Percentiles rank a stretch among this genome's conserved stretches.
Conservation (phyloP, 1,139 yeast species). For the Saccharomycopsis hybrid region DNA sequence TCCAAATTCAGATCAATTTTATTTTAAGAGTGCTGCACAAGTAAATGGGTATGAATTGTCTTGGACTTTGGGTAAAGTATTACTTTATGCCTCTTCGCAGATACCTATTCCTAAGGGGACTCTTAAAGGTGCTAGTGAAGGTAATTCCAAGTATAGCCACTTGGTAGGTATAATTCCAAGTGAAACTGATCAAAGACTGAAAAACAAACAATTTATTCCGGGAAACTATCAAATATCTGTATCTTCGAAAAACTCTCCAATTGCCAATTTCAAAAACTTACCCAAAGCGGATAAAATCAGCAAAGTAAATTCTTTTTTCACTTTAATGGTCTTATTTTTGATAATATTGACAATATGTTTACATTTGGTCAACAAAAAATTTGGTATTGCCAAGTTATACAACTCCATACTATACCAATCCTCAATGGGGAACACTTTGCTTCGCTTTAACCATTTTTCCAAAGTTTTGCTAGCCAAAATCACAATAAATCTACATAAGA, state of each 20-base stretch:
- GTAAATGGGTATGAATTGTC: conserved; percentile 56
- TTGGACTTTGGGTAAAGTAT: conserved; percentile 61
- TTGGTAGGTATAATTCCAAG: conserved; percentile 20
- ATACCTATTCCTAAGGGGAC: conserved; percentile 29
- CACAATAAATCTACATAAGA: no score
- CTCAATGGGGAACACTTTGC: conserved; percentile 1
- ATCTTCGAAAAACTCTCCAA: background rate
- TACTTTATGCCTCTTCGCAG: conserved; percentile 53
- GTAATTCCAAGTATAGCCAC: background rate
- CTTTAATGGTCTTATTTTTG: conserved; percentile 2
- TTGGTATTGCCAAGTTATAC: conserved; percentile 8
- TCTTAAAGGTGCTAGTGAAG: conserved; percentile 19
- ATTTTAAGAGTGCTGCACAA: conserved; percentile 54
- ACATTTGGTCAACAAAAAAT: conserved; percentile 7
- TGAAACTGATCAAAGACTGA: conserved; percentile 11
- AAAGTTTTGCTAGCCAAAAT: background rate
- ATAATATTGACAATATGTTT: background rate
- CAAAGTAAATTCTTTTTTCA: conserved; percentile 14
- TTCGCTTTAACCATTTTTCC: background rate
- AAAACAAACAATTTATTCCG: conserved; percentile 18
- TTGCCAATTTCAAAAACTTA: conserved; percentile 5
- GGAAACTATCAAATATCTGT: conserved; percentile 14
- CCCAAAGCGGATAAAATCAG: conserved; percentile 10
- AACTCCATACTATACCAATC: conserved; percentile 9
- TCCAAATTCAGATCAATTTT: conserved; percentile 31